Conservation (phyloP, 768 basidiomycete genomes). For the Auriscalpium microsporum region DNA sequence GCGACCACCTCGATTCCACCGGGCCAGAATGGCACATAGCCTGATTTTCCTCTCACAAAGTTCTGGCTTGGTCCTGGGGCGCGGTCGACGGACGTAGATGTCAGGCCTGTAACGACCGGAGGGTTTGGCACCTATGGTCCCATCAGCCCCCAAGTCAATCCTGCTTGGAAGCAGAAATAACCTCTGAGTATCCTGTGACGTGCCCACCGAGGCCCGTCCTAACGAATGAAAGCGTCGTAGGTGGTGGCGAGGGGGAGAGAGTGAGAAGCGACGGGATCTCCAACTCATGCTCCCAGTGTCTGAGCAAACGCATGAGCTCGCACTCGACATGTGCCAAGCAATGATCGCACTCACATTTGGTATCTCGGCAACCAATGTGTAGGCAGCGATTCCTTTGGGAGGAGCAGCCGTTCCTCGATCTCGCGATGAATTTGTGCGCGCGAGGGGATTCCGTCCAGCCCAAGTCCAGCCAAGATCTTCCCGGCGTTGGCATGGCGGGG, state of each 20-base stretch:
- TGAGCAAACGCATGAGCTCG: constrained; percentile 22
- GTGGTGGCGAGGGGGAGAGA: constrained; percentile 61
- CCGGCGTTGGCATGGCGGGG: constrained; percentile 33
- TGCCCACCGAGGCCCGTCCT: constrained; percentile 73
- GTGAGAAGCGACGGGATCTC: constrained; percentile 56
- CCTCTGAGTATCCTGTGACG: constrained; percentile 78
- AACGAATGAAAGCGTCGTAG: constrained; percentile 65
- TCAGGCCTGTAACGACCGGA: constrained; percentile 58
- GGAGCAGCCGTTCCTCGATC: constrained; percentile 68
- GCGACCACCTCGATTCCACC: constrained; percentile 76
- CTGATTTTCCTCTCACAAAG: constrained; percentile 92
- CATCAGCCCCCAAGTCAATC: neutral
- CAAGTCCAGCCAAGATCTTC: constrained; percentile 44
- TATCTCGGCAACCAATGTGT: constrained; percentile 70
- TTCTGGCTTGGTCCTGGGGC: constrained; percentile 70
- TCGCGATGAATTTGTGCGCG: constrained; percentile 51
- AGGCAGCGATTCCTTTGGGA: constrained; percentile 59
- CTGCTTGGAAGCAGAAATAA: constrained; percentile 19
- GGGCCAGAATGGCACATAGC: constrained; percentile 88
- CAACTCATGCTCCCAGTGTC: constrained; percentile 64
- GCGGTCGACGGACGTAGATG: constrained; percentile 78
- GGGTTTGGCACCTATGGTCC: constrained; percentile 44
- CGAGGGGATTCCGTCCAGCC: constrained; percentile 49
- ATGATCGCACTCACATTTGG: constrained; percentile 56
- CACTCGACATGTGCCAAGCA: constrained; percentile 4